A percentile compares a stretch with the other conserved stretches of the same genome.
Conservation (phyloP, 768 basidiomycete genomes). For the Termitomyces titanicus region DNA sequence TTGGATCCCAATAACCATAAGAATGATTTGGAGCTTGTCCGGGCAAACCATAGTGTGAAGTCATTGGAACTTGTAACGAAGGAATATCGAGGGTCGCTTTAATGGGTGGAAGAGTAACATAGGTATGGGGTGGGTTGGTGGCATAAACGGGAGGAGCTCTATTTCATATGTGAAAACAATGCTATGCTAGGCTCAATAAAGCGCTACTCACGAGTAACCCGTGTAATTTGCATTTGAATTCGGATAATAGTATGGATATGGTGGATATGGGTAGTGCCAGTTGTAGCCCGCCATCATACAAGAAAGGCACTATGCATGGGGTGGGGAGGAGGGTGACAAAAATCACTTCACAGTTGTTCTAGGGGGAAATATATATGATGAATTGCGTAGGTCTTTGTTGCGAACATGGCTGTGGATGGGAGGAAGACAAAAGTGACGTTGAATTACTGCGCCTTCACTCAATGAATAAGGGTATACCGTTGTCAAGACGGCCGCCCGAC, state of each 20-base stretch:
- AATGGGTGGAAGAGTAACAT: background rate
- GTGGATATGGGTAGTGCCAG: background rate
- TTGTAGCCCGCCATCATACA: conserved; percentile 1
- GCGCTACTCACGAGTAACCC: conserved; percentile 1
- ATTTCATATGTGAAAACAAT: background rate
- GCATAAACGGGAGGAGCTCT: conserved; percentile 4
- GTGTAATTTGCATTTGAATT: background rate
- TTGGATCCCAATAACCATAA: background rate
- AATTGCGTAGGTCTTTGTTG: conserved; percentile 5
- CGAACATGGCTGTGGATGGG: conserved; percentile 2
- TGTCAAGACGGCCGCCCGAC: background rate
- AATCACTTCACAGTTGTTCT: background rate
- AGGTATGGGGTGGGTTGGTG: background rate
- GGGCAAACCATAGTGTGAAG: background rate
- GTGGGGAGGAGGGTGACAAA: background rate
- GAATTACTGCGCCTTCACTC: background rate
- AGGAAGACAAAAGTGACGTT: conserved; percentile 8
- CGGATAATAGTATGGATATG: background rate
- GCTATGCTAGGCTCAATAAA: background rate
- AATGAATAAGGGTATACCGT: background rate
- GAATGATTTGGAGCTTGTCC: background rate
- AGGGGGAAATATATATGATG: background rate
- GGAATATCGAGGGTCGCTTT: background rate
- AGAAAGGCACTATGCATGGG: background rate
- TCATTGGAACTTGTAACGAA: background rate